These are phyloP conservation scores for Fagus crenata DNA, from an alignment of 306 rosid species.

Conservation along the genomic window DNA sequence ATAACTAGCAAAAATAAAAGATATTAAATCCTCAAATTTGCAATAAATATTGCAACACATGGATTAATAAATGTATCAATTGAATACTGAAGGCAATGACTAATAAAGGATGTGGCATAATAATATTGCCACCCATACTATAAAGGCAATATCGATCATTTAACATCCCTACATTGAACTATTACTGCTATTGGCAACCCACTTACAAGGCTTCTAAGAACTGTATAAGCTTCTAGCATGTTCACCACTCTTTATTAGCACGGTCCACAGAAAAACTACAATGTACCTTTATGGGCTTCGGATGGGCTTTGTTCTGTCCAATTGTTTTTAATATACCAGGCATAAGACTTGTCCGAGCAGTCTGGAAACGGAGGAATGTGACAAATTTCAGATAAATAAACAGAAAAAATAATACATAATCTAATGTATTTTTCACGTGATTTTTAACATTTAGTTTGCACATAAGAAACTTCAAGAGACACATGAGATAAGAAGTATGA, in stretches of 20 bases:
- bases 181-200: not conserved
- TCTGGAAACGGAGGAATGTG: constrained; percentile 38
- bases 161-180: not conserved
- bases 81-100: not conserved
- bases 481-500: not conserved
- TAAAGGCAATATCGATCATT: not conserved
- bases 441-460: not conserved
- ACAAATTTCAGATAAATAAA: constrained; percentile 8
- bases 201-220: not conserved
- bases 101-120: not conserved
- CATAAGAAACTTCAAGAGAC: not conserved
- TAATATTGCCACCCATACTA: not conserved
- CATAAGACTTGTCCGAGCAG: constrained; percentile 82
- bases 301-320: constrained; percentile 88
- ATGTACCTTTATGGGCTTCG: constrained; percentile 89
- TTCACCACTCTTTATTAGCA: not conserved
- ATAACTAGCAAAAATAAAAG: not conserved
- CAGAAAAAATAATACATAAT: not conserved
- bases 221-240: not conserved
- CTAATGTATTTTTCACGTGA: not conserved
- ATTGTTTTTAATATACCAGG: constrained; percentile 85
- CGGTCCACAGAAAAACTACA: not conserved
- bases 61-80: not conserved
- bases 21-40: not conserved
- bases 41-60: not conserved